A percentile compares a stretch with the other conserved stretches of the same genome.
These are phyloP conservation scores for Cucurbita argyrosperma DNA, from an alignment of 306 rosid species.

Conservation along the genomic window DNA sequence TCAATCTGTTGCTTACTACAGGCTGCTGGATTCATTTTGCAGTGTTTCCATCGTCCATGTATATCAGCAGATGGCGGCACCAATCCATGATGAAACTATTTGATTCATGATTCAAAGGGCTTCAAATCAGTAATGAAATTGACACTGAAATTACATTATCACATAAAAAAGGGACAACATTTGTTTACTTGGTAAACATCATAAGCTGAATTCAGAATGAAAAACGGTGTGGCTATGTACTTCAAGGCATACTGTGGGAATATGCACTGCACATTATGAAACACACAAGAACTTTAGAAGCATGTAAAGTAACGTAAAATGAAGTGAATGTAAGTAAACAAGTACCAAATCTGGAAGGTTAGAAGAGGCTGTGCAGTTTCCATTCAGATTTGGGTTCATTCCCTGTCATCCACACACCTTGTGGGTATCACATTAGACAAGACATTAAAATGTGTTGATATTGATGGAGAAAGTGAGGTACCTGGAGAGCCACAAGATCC, in stretches of 20 bases:
- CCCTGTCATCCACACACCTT: conserved; percentile 36
- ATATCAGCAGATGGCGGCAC: conserved; percentile 78
- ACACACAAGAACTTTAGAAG: too few species aligned
- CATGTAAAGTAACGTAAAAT: not conserved
- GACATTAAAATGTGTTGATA: not conserved
- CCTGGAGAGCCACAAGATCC: conserved; percentile 64
- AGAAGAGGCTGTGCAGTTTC: conserved; percentile 36
- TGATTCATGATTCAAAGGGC: not conserved
- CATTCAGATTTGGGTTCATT: conserved; percentile 37
- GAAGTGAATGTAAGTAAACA: not conserved
- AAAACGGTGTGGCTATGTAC: conserved; percentile 46
- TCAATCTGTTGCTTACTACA: conserved; percentile 42
- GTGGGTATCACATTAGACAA: conserved; percentile 2
- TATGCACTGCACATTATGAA: conserved; percentile 46
- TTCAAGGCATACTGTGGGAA: conserved; percentile 53
- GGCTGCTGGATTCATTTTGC: conserved; percentile 50
- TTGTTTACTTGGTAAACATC: conserved; percentile 28
- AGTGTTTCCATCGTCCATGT: conserved; percentile 59
- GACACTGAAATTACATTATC: not conserved
- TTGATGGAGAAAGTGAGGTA: conserved; percentile 11
- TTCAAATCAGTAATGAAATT: not conserved
- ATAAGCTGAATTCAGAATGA: conserved; percentile 64
- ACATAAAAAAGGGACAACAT: not conserved
- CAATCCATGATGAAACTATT: conserved; percentile 58
- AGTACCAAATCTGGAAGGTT: conserved; percentile 51